Evolutionary conservation across 495 filamentous ascomycete species (phyloP).

Genomic region (Xylaria telfairii): DNA sequence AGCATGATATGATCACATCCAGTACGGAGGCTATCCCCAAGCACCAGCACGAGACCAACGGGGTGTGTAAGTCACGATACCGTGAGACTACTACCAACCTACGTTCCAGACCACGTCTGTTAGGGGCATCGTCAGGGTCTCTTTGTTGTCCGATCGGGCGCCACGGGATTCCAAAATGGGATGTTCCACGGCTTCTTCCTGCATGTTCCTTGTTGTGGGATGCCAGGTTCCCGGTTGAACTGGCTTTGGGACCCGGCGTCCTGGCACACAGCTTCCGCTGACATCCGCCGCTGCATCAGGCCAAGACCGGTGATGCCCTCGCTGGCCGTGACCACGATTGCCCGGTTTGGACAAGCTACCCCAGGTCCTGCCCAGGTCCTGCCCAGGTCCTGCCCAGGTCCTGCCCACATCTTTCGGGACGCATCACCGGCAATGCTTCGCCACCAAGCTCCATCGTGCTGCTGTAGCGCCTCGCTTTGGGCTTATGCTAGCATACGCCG

Average conservation of each 20-base stretch:
- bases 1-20: not conserved
- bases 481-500: not conserved
- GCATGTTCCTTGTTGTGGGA: not conserved
- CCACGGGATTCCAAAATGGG: not conserved
- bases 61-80: not conserved
- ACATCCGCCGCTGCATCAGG: not conserved
- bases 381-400: not conserved
- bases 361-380: not conserved
- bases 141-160: not conserved
- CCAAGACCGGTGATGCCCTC: not conserved
- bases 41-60: not conserved
- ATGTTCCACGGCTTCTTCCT: not conserved
- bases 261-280: constrained; percentile 16
- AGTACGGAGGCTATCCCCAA: not conserved
- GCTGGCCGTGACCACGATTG: not conserved
- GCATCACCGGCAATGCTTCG: not conserved
- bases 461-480: not conserved
- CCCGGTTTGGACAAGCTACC: constrained; percentile 5
- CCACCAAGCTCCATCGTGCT: not conserved
- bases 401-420: too few species aligned
- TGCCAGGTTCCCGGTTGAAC: constrained; percentile 1
- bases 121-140: not conserved
- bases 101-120: not conserved
- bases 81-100: not conserved
- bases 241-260: constrained; percentile 2